phyloP scores from a whole-genome alignment of 495 filamentous ascomycete species.

The Xylaria nigripes region DNA sequence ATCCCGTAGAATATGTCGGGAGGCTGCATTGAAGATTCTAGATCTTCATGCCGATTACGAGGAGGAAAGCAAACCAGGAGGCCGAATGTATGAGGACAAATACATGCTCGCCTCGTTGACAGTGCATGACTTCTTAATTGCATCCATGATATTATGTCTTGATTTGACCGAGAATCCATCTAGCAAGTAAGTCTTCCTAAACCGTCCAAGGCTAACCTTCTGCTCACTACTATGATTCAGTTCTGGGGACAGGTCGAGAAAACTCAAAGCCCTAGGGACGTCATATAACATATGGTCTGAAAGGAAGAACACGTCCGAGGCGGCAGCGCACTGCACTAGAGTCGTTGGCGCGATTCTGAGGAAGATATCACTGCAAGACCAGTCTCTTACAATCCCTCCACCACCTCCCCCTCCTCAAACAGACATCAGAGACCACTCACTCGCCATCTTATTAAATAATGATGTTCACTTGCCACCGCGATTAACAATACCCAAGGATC shows the following conservation, averaged over 20 bases:
- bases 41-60: slow-evolving; percentile 31
- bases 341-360: slow-evolving; percentile 33
- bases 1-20: slow-evolving; percentile 33
- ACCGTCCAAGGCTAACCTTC: background rate
- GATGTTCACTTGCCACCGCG: slow-evolving; percentile 17
- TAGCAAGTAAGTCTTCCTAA: slow-evolving; percentile 14
- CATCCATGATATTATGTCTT: slow-evolving; percentile 36
- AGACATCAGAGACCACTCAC: slow-evolving; percentile 18
- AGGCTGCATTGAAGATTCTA: slow-evolving; percentile 33
- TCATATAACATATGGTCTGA: slow-evolving; percentile 35
- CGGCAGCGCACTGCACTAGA: slow-evolving; percentile 32
- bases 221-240: slow-evolving; percentile 13
- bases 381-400: slow-evolving; percentile 7
- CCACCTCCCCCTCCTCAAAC: slow-evolving; percentile 18
- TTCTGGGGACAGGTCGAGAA: slow-evolving; percentile 21
- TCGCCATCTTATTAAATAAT: slow-evolving; percentile 22
- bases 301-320: slow-evolving; percentile 20
- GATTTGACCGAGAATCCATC: slow-evolving; percentile 30
- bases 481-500: slow-evolving; percentile 3
- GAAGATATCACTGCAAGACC: slow-evolving; percentile 24
- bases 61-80: slow-evolving; percentile 29
- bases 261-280: slow-evolving; percentile 29
- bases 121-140: slow-evolving; percentile 37
- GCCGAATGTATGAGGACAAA: slow-evolving; percentile 29
- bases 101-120: slow-evolving; percentile 33